phyloP scores from a whole-genome alignment of 805 yeast species.

The Zygosaccharomyces kombuchaensis region DNA sequence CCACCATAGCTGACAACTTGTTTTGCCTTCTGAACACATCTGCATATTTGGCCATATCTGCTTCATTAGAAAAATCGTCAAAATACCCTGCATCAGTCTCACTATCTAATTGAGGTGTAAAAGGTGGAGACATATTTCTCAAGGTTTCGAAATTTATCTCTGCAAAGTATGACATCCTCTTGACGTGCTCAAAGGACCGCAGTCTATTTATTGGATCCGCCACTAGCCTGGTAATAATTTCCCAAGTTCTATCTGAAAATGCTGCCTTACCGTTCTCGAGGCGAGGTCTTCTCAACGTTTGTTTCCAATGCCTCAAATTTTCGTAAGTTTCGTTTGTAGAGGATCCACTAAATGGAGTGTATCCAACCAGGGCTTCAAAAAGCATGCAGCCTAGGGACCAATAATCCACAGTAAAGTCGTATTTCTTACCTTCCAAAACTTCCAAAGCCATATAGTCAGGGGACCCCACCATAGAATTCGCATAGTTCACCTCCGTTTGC shows the following conservation, averaged over 20 bases:
- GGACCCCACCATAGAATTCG: constrained; percentile 94
- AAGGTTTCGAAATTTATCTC: constrained; percentile 77
- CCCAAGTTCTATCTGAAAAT: constrained; percentile 96
- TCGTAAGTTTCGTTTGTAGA: constrained; percentile 92
- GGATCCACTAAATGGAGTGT: constrained; percentile 94
- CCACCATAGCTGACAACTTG: constrained; percentile 63
- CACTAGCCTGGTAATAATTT: constrained; percentile 69
- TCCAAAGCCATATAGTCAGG: constrained; percentile 99
- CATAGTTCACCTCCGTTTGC: constrained; percentile 72
- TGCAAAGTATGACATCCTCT: constrained; percentile 71
- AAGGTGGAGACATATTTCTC: constrained; percentile 79
- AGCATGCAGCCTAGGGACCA: constrained; percentile 98
- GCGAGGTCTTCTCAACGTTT: constrained; percentile 82
- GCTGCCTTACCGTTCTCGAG: constrained; percentile 88
- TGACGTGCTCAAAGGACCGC: constrained; percentile 75
- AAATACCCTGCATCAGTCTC: constrained; percentile 99
- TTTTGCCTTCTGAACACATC: constrained; percentile 95
- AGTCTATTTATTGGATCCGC: constrained; percentile 74
- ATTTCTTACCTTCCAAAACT: constrained; percentile 87
- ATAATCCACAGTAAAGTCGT: constrained; percentile 95
- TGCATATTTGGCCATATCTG: constrained; percentile 95
- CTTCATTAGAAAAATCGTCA: constrained; percentile 94
- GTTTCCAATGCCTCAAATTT: constrained; percentile 89
- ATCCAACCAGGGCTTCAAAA: constrained; percentile 93
- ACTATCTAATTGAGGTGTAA: constrained; percentile 92